Conservation (phyloP, 192 early-diverging fungal genomes). For the Mortierella antarctica region DNA sequence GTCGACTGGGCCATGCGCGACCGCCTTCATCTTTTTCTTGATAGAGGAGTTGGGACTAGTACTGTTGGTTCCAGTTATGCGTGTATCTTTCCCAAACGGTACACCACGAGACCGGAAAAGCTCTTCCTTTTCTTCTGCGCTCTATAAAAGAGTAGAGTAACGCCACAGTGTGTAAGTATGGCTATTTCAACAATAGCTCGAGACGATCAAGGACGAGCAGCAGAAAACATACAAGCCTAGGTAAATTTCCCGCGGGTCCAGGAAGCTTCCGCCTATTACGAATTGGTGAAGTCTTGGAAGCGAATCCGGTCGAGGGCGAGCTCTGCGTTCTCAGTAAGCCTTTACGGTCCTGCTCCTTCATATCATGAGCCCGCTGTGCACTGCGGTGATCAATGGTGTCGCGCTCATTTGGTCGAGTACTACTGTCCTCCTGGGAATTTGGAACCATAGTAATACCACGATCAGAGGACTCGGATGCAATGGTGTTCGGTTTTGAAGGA, state of each 20-base stretch:
- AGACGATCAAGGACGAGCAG: not conserved
- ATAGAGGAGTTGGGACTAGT: constrained; percentile 25
- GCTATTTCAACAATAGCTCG: not conserved
- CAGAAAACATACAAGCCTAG: constrained; percentile 18
- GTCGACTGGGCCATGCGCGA: constrained; percentile 23
- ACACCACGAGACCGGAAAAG: constrained; percentile 30
- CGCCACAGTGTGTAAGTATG: not conserved
- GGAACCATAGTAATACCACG: not conserved
- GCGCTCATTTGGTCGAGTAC: constrained; percentile 12
- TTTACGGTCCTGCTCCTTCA: constrained; percentile 13
- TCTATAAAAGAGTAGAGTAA: constrained; percentile 10
- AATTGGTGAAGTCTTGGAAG: not conserved
- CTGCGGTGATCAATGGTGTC: constrained; percentile 8
- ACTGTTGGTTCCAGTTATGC: not conserved
- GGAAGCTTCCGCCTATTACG: constrained; percentile 17
- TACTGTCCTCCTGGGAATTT: constrained; percentile 12
- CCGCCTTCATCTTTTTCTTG: constrained; percentile 42
- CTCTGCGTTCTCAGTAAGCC: constrained; percentile 21
- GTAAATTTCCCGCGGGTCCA: constrained; percentile 44
- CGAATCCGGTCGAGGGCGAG: constrained; percentile 7
- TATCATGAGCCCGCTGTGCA: not conserved
- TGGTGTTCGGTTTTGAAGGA: too few relatives aligned
- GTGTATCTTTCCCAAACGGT: constrained; percentile 11
- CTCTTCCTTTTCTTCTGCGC: constrained; percentile 30
- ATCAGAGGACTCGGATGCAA: too few relatives aligned